These are phyloP conservation scores for Staphylotrichum longicolle DNA, from an alignment of 495 filamentous ascomycete species.

Conservation along the genomic window DNA sequence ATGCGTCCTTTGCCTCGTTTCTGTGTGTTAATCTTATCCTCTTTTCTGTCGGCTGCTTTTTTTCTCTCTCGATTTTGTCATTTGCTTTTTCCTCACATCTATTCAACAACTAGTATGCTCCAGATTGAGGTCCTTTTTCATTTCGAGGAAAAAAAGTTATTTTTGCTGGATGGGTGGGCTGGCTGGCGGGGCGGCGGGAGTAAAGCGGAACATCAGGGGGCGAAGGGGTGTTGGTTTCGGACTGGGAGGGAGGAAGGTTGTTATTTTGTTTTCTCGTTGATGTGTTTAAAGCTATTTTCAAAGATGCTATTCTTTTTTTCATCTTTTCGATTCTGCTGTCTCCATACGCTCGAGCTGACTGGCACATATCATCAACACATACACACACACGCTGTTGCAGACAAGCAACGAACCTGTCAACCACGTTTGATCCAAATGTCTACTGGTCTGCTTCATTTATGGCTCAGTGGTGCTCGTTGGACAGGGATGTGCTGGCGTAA, in stretches of 20 bases:
- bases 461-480: neutral
- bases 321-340: conserved; percentile 16
- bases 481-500: neutral
- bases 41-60: conserved; percentile 25
- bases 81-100: conserved; percentile 36
- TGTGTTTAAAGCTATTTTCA: neutral
- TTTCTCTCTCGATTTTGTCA: conserved; percentile 19
- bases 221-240: conserved; percentile 34
- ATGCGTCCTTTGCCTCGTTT: conserved; percentile 43
- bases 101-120: conserved; percentile 29
- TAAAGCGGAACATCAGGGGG: conserved; percentile 29
- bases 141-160: conserved; percentile 38
- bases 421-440: neutral
- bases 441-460: neutral
- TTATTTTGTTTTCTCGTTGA: conserved; percentile 34
- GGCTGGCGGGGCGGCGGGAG: conserved; percentile 28
- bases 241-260: conserved; percentile 40
- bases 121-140: conserved; percentile 33
- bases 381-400: conserved; percentile 17
- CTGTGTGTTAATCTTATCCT: conserved; percentile 35
- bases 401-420: neutral
- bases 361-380: conserved; percentile 15
- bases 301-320: conserved; percentile 16
- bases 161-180: conserved; percentile 29
- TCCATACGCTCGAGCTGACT: conserved; percentile 5